Evolutionary conservation across 2,329 filamentous ascomycete genomes (phyloP).

Genomic region (Curvularia hawaiiensis): DNA sequence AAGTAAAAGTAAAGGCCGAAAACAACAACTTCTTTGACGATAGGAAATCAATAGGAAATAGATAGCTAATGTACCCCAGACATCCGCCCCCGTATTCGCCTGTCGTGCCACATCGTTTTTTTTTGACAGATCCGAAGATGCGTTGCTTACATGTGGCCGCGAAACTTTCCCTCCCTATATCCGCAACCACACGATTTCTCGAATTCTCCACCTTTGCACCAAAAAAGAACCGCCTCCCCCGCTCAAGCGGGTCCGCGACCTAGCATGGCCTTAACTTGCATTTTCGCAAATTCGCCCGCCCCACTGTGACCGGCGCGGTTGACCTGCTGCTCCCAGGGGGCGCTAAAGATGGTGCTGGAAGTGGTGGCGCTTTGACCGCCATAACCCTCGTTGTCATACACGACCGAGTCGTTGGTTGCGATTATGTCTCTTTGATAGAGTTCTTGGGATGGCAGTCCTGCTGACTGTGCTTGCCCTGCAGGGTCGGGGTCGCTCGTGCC

Average conservation of each 20-base stretch:
- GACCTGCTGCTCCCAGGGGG: constrained; percentile 5
- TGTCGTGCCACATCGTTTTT: constrained; percentile 17
- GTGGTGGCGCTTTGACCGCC: constrained; percentile 14
- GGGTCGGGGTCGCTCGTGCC: constrained; percentile 2
- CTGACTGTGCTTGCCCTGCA: not conserved
- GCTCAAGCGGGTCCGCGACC: constrained; percentile 35
- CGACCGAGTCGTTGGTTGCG: constrained; percentile 60
- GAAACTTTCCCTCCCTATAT: constrained; percentile 5
- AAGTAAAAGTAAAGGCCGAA: too few relatives aligned
- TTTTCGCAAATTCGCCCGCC: constrained; percentile 29
- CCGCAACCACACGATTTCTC: constrained; percentile 1
- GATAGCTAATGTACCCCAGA: not conserved
- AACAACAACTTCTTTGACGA: too few relatives aligned
- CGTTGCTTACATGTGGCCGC: constrained; percentile 16
- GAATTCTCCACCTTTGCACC: constrained; percentile 2
- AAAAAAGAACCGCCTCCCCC: constrained; percentile 4
- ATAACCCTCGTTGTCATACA: constrained; percentile 54
- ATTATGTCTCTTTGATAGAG: constrained; percentile 64
- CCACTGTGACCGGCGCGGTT: constrained; percentile 9
- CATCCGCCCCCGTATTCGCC: not conserved
- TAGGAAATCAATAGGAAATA: not conserved
- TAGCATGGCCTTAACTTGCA: constrained; percentile 32
- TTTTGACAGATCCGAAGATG: constrained; percentile 4
- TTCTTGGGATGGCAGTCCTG: constrained; percentile 30
- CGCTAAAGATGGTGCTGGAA: not conserved